A percentile compares a stretch with the other conserved stretches of the same genome.
These are phyloP conservation scores for Plasmodium yoelii DNA, from an alignment of 169 alveolate genomes.

Conservation along the genomic window DNA sequence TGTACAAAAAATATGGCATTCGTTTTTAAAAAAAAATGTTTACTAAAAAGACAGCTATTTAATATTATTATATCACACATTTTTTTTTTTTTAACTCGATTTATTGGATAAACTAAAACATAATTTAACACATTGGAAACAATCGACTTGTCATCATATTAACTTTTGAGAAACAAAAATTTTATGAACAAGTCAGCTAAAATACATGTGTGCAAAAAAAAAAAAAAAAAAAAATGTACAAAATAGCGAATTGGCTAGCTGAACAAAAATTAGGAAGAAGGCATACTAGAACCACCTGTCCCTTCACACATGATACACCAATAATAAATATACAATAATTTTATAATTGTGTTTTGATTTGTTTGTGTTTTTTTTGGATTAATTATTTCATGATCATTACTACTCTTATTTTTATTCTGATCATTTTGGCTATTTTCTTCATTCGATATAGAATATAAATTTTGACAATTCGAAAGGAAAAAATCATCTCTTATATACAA, in stretches of 20 bases:
- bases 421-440: too few species aligned
- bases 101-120: too few species aligned
- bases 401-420: too few species aligned
- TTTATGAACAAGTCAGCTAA: too few species aligned
- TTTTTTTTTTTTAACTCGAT: too few species aligned
- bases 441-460: background rate
- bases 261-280: constrained; percentile 7
- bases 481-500: constrained; percentile 51
- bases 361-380: constrained; percentile 13
- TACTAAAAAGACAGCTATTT: too few species aligned
- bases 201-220: constrained; percentile 1
- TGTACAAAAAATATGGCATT: constrained; percentile 52
- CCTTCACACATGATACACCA: constrained; percentile 43
- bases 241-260: background rate
- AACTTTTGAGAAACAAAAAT: too few species aligned
- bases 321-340: constrained; percentile 46
- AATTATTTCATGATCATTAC: background rate
- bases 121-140: too few species aligned
- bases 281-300: background rate
- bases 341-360: constrained; percentile 21
- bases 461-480: constrained; percentile 6
- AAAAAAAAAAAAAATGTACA: constrained; percentile 15
- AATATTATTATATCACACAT: too few species aligned
- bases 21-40: constrained; percentile 4
- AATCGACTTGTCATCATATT: too few species aligned